Base-by-base conservation (phyloP, 73 alveolate genomes). In the Paramecium primaurelia region DNA sequence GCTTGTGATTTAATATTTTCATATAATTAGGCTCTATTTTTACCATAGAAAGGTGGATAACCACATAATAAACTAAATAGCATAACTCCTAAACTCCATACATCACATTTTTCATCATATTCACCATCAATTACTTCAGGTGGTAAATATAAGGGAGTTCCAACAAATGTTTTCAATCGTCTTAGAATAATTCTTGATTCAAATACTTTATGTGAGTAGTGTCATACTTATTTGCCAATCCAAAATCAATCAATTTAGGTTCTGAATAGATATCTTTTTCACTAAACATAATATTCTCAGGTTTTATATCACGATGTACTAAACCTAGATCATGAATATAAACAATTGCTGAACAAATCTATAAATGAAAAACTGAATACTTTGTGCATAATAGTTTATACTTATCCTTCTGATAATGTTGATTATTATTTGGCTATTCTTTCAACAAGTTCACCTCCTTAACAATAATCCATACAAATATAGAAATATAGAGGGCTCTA, bases 301-400 rank as follows among this genome's bases (percentile, higher is more conserved):
- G 99, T 71, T 98, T 98, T 42, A 98, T 91, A 92, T 98, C 99
- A 71, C 99, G 86, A 90, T 98, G 99, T 44, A 98, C 97, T 42
- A 98, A 91, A 16, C 97, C 97, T 49, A 94, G 92, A 47, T 94
- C 90, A 94, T 98, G 99, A 44, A 97, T 93, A 93, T 98, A 98
- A 69, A 96, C 97, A 9, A 97, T 97, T 5, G 99, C 99, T 69
- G 94, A 89, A 89, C 75, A 71, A 22, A 89, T 73, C 75, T 89
- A 25, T 75, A 22, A 38, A 75, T 30, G n/a, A 30, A 75, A 38
- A 16, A 30, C 58, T 49, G 7, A 42, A 28, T 36, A 86, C 86
- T 20, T 36, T 87, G 3, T 22, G 30, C 10, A 64, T 10, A 25
- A 73, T 64, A 40, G 40, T 64, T 47, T 26, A 64, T 40, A 64